phyloP scores from a whole-genome alignment of 345 rosid species.

The Aquilaria sinensis region DNA sequence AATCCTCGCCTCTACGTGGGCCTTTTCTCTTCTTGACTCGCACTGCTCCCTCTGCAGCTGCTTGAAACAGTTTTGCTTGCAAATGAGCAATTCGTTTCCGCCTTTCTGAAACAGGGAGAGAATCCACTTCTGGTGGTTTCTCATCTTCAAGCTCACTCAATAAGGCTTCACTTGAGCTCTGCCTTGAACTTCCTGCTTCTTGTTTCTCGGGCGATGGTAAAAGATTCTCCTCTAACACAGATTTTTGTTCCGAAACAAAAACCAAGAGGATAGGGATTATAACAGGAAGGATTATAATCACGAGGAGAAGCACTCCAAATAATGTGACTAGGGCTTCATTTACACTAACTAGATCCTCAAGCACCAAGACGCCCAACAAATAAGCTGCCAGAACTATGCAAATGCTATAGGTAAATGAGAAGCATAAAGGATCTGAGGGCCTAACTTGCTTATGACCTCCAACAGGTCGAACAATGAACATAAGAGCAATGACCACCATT shows the following conservation, averaged over 20 bases:
- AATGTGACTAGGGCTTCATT: constrained; percentile 32
- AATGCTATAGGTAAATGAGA: constrained; percentile 39
- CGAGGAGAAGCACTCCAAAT: constrained; percentile 39
- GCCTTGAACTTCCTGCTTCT: constrained; percentile 21
- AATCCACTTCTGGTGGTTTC: constrained; percentile 36
- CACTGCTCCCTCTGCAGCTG: constrained; percentile 61
- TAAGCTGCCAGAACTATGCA: constrained; percentile 67
- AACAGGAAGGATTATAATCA: constrained; percentile 48
- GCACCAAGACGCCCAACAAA: constrained; percentile 55
- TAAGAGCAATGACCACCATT: constrained; percentile 47
- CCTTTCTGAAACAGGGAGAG: constrained; percentile 46
- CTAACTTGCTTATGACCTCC: constrained; percentile 49
- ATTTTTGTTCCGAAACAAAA: constrained; percentile 18
- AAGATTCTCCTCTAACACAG: constrained; percentile 25
- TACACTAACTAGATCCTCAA: constrained; percentile 52
- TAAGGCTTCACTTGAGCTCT: constrained; percentile 33
- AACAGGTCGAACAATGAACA: constrained; percentile 68
- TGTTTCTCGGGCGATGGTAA: constrained; percentile 24
- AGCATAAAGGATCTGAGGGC: constrained; percentile 43
- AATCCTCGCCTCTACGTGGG: constrained; percentile 73
- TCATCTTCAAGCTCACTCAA: constrained; percentile 75
- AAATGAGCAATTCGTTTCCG: constrained; percentile 43
- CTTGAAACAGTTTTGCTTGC: constrained; percentile 51
- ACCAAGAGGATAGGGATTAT: constrained; percentile 45
- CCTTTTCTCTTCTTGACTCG: constrained; percentile 50